Base-by-base conservation (phyloP, 192 early-diverging fungal species). In the Podila clonocystis region DNA sequence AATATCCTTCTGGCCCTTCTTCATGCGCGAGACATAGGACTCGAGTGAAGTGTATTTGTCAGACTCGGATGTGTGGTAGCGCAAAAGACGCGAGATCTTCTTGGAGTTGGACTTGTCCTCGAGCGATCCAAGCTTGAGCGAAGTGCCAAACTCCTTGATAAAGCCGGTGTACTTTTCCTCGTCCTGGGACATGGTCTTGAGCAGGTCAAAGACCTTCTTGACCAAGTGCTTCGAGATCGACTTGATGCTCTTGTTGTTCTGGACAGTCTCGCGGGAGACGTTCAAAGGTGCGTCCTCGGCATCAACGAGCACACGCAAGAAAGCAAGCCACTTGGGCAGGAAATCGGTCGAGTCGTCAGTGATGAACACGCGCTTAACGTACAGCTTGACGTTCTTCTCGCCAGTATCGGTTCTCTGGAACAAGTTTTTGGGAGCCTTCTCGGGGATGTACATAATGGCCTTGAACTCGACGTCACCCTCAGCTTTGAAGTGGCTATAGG, bases 221-320 rank as follows among this genome's bases (percentile, higher is more conserved):
- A 97, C 85, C n/a, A 99, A 65, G 75, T 92, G 95, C 78, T 95
- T 97, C 66, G 90, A 89, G 65, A 99, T 97, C 24, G 90, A 78
- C 82, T 91, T 91, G 62, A 99, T 90, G 28, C 90, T 79, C 29
- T 88, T 89, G 75, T 94, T 90, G 65, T 97, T 91, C 85, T 99
- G 98, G 58, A 99, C 86, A 9, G 97, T 97, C 86, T 99, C 98
- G 65, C 98, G 92, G 8, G 97, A 99, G 20, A 99, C 96, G 69
- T 98, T 98, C 58, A 99, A 86, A n/a, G 98, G 97, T 65, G 98
- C 84, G 74, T 99, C 97, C 82, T 98, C 97, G 2, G 95, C 93
- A 86, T 99, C 98, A 15, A 99, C 93, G 50, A 99, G 83, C 48
- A 94, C 98, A 84, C 93, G 92, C 74, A 99, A 68, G 85, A 99